Conservation (phyloP, 1,284 basidiomycete species). For the Leccinum cinnamomeum region DNA sequence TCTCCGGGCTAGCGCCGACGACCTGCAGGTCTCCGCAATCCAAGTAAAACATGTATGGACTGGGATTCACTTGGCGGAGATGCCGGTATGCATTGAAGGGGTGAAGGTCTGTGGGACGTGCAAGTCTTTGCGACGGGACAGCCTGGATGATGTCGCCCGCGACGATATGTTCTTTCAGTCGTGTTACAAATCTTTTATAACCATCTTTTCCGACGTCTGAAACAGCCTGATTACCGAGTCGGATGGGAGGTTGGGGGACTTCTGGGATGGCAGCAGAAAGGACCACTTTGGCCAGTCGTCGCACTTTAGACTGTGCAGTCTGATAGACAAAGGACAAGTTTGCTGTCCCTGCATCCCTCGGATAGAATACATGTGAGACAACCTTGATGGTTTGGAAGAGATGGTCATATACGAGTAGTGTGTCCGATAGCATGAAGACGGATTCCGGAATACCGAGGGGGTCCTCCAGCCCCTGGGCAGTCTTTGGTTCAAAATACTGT, state of each 20-base stretch:
- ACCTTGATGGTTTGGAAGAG: slow-evolving; percentile 94
- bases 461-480: slow-evolving; percentile 71
- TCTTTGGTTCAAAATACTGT: slow-evolving; percentile 96
- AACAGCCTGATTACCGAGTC: slow-evolving; percentile 67
- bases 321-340: slow-evolving; percentile 81
- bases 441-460: slow-evolving; percentile 88
- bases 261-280: slow-evolving; percentile 61
- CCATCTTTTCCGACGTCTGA: slow-evolving; percentile 95
- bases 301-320: slow-evolving; percentile 77
- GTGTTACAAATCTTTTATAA: slow-evolving; percentile 91
- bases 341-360: slow-evolving; percentile 58
- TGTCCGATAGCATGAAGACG: slow-evolving; percentile 96
- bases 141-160: slow-evolving; percentile 99
- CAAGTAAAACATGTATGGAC: slow-evolving; percentile 99
- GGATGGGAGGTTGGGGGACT: slow-evolving; percentile 66
- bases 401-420: slow-evolving; percentile 95
- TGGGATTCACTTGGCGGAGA: slow-evolving; percentile 93
- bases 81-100: slow-evolving; percentile 98
- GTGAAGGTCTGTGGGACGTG: slow-evolving; percentile 84
- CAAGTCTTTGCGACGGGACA: slow-evolving; percentile 91
- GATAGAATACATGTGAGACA: slow-evolving; percentile 92
- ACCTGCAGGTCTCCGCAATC: slow-evolving; percentile 92
- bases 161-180: slow-evolving; percentile 91
- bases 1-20: slow-evolving; percentile 97
- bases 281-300: slow-evolving; percentile 69